Evolutionary conservation across 2,329 filamentous ascomycete species (phyloP).

Genomic region (Akanthomyces lecanii): DNA sequence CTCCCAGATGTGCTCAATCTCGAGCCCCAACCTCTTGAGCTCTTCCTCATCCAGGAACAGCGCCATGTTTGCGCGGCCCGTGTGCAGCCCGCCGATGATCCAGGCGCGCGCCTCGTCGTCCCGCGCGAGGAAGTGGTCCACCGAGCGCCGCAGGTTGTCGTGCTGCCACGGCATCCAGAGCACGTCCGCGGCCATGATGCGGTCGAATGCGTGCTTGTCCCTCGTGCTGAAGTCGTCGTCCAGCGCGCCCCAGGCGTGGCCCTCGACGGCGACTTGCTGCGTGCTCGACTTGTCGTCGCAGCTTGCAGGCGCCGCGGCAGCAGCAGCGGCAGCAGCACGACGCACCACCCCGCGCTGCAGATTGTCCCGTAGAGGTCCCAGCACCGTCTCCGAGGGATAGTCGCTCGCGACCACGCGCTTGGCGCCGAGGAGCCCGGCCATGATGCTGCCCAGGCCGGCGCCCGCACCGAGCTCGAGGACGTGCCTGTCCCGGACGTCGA

Average conservation of each 20-base stretch:
- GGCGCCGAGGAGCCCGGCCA: conserved; percentile 46
- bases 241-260: conserved; percentile 61
- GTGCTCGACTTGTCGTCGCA: conserved; percentile 5
- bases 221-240: conserved; percentile 28
- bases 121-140: too few relatives aligned
- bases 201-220: conserved; percentile 45
- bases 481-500: conserved; percentile 46
- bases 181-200: conserved; percentile 67
- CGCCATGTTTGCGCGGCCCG: too few relatives aligned
- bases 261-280: conserved; percentile 42
- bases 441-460: conserved; percentile 50
- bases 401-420: conserved; percentile 57
- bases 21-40: conserved; percentile 47
- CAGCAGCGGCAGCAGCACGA: too few relatives aligned
- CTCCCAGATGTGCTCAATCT: conserved; percentile 64
- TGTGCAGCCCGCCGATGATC: too few relatives aligned
- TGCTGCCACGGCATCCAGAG: conserved; percentile 60
- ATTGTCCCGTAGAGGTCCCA: conserved; percentile 57
- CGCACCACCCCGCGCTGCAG: conserved; percentile 36
- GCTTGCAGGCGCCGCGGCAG: background rate
- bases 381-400: conserved; percentile 59
- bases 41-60: too few relatives aligned
- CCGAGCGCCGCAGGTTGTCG: too few relatives aligned
- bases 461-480: conserved; percentile 67
- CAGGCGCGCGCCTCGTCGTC: too few relatives aligned